Evolutionary conservation across 306 rosid species (phyloP).

Genomic region (Trifolium subterraneum): DNA sequence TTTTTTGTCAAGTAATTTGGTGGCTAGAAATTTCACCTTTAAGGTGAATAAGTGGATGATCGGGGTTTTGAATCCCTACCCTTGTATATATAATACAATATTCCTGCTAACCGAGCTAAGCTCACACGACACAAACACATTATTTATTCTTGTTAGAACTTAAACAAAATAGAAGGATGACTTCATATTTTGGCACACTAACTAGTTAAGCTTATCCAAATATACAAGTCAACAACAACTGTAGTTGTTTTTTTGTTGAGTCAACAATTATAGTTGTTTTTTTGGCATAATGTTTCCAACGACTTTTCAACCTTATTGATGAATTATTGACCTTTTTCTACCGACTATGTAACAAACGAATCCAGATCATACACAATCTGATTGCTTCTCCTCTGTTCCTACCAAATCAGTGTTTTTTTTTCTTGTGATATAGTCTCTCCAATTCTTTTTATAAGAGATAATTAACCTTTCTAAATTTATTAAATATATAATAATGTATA

Average conservation of each 20-base stretch:
- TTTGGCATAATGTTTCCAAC: conserved; percentile 28
- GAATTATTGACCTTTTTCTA: conserved; percentile 31
- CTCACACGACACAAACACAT: too few relatives aligned
- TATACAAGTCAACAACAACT: neutral
- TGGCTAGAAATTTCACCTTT: too few relatives aligned
- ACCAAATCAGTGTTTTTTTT: conserved; percentile 23
- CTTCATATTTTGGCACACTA: neutral
- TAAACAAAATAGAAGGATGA: too few relatives aligned
- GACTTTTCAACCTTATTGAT: conserved; percentile 35
- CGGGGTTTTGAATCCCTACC: too few relatives aligned
- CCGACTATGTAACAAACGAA: conserved; percentile 1
- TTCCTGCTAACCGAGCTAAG: too few relatives aligned
- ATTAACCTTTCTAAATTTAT: too few relatives aligned
- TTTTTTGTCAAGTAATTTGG: too few relatives aligned
- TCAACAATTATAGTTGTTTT: neutral
- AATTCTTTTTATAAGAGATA: too few relatives aligned
- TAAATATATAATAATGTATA: too few relatives aligned
- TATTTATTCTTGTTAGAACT: too few relatives aligned
- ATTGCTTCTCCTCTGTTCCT: neutral
- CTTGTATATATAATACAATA: too few relatives aligned
- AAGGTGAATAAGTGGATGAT: too few relatives aligned
- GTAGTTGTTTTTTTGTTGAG: neutral
- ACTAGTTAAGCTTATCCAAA: conserved; percentile 12
- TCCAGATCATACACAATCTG: conserved; percentile 31
- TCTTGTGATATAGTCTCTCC: neutral